A percentile compares a stretch with the other conserved stretches of the same genome.
These are phyloP conservation scores for Cudoniella acicularis DNA, from an alignment of 495 filamentous ascomycete species.

Conservation along the genomic window DNA sequence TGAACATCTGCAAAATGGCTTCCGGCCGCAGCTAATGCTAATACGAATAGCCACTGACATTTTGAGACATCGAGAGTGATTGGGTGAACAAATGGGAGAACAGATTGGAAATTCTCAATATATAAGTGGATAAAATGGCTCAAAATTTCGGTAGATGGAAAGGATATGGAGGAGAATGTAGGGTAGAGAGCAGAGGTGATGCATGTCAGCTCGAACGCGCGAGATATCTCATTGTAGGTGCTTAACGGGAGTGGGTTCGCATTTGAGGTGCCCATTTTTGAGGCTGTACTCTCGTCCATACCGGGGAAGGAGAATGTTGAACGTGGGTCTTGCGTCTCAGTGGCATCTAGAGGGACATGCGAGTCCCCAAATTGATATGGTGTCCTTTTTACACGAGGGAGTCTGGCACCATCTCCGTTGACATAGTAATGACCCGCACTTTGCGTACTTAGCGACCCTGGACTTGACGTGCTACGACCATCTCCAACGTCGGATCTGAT, in stretches of 20 bases:
- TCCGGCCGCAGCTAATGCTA: constrained; percentile 45
- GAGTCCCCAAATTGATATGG: constrained; percentile 17
- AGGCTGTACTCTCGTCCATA: background rate
- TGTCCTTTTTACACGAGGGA: constrained; percentile 28
- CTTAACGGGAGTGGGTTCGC: constrained; percentile 26
- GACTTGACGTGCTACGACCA: constrained; percentile 4
- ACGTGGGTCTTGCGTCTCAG: background rate
- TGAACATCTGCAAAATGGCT: constrained; percentile 33
- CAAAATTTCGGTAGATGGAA: constrained; percentile 33
- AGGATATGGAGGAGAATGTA: constrained; percentile 34
- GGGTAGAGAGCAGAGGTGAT: constrained; percentile 33
- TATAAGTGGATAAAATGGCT: constrained; percentile 34
- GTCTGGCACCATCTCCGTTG: constrained; percentile 32
- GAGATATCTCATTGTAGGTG: constrained; percentile 35
- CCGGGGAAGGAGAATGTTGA: constrained; percentile 22
- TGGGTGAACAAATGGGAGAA: constrained; percentile 45
- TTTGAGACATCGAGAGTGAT: constrained; percentile 36
- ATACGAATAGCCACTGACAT: constrained; percentile 39
- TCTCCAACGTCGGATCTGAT: constrained; percentile 5
- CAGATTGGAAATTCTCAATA: constrained; percentile 38
- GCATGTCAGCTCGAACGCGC: constrained; percentile 35
- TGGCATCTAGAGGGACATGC: constrained; percentile 9
- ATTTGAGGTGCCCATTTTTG: constrained; percentile 27
- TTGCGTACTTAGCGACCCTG: constrained; percentile 9
- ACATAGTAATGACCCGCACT: constrained; percentile 34